Evolutionary conservation across 2,329 filamentous ascomycete genomes (phyloP).

Genomic region (Epichloe baconii): DNA sequence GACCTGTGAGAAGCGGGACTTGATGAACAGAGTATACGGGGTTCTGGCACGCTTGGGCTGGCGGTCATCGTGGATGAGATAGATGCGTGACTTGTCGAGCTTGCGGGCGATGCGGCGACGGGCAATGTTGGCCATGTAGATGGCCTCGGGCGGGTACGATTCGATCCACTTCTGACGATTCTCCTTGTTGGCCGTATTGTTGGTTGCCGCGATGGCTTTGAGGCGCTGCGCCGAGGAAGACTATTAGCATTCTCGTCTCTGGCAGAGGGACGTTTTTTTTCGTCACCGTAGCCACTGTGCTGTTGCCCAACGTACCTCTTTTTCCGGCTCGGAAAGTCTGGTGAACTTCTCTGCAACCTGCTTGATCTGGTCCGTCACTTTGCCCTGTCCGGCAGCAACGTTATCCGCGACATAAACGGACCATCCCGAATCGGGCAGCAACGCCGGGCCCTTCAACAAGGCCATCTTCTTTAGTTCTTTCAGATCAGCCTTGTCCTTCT

Average conservation of each 20-base stretch:
- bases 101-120: slow-evolving; percentile 29
- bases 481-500: slow-evolving; percentile 21
- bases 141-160: slow-evolving; percentile 24
- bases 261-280: not conserved
- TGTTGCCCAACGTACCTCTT: slow-evolving; percentile 25
- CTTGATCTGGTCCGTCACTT: slow-evolving; percentile 13
- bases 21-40: slow-evolving; percentile 25
- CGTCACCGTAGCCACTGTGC: not conserved
- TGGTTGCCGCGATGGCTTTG: slow-evolving; percentile 20
- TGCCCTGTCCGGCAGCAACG: slow-evolving; percentile 7
- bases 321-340: slow-evolving; percentile 25
- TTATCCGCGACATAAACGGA: slow-evolving; percentile 24
- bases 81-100: slow-evolving; percentile 12
- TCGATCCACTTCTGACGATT: slow-evolving; percentile 36
- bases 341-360: slow-evolving; percentile 23
- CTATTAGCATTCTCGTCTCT: not conserved
- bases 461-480: slow-evolving; percentile 26
- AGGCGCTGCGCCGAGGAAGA: slow-evolving; percentile 16
- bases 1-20: slow-evolving; percentile 19
- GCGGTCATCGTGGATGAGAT: slow-evolving; percentile 32
- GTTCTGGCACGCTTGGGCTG: slow-evolving; percentile 25
- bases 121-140: slow-evolving; percentile 33
- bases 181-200: slow-evolving; percentile 27
- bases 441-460: slow-evolving; percentile 26
- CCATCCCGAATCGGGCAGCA: slow-evolving; percentile 23